These are phyloP conservation scores for Leishmania tarentolae DNA, from an alignment of 208 protist genomes.

Conservation along the genomic window DNA sequence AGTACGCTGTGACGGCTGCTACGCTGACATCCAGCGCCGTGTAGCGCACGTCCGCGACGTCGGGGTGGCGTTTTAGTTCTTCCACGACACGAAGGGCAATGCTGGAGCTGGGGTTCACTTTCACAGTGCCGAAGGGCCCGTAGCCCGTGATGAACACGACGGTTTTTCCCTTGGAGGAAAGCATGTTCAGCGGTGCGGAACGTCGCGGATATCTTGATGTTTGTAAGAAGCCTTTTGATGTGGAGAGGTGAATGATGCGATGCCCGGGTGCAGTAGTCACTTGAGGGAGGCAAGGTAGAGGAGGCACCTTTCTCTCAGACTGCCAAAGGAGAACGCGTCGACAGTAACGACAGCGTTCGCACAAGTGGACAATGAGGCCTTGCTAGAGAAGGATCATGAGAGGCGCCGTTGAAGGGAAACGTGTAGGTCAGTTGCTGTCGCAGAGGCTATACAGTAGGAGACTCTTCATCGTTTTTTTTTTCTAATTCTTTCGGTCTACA, in stretches of 20 bases:
- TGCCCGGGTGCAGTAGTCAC: background rate
- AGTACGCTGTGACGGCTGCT: constrained; percentile 37
- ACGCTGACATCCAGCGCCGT: constrained; percentile 54
- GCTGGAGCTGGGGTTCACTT: constrained; percentile 59
- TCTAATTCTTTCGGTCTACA: background rate
- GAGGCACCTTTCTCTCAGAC: no score
- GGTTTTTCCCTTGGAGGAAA: constrained; percentile 7
- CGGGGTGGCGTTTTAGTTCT: constrained; percentile 26
- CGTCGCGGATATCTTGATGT: background rate
- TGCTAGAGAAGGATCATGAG: background rate
- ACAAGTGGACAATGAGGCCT: background rate
- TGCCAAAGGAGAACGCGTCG: background rate
- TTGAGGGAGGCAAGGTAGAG: background rate
- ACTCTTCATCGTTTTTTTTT: background rate
- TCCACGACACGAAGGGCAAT: constrained; percentile 39
- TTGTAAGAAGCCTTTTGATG: background rate
- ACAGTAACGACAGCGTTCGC: background rate
- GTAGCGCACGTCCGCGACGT: constrained; percentile 32
- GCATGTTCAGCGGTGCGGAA: background rate
- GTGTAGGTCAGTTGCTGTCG: background rate
- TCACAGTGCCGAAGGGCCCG: constrained; percentile 59
- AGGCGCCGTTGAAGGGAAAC: background rate
- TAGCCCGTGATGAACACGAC: constrained; percentile 73
- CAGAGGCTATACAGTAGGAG: background rate
- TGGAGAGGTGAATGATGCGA: background rate